Percentiles rank a stretch among this genome's conserved stretches.
Evolutionary conservation across 257 asterid genomes (phyloP).

Genomic region (Avicennia marina): DNA sequence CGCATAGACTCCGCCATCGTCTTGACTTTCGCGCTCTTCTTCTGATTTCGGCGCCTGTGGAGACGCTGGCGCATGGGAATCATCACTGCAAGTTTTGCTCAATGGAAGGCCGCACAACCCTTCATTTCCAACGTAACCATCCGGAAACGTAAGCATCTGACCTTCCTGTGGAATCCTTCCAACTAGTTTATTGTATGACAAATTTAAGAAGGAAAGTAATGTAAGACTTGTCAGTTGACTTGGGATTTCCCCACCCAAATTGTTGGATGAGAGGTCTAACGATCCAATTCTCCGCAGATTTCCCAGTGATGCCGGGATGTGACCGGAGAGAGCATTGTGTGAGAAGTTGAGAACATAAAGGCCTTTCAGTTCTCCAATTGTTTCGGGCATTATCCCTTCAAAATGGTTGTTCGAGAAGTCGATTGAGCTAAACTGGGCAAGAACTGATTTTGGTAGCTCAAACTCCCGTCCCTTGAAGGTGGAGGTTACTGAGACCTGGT

Average conservation of each 20-base stretch:
- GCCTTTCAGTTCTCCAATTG: slow-evolving; percentile 22
- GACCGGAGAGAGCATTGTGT: slow-evolving; percentile 31
- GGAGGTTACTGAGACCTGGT: slow-evolving; percentile 37
- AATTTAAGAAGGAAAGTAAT: slow-evolving; percentile 41
- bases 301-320: slow-evolving; percentile 31
- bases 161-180: slow-evolving; percentile 43
- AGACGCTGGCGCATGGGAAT: too few species aligned
- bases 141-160: slow-evolving; percentile 40
- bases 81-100: slow-evolving; percentile 22
- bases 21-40: too few species aligned
- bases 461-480: slow-evolving; percentile 33
- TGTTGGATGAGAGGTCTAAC: slow-evolving; percentile 39
- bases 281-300: slow-evolving; percentile 25
- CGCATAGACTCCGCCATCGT: slow-evolving; percentile 13
- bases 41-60: neutral
- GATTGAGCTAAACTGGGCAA: slow-evolving; percentile 27
- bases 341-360: slow-evolving; percentile 40
- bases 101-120: slow-evolving; percentile 49
- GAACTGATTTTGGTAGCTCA: slow-evolving; percentile 41
- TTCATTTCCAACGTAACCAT: slow-evolving; percentile 35
- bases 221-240: slow-evolving; percentile 30
- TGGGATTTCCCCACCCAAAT: slow-evolving; percentile 43
- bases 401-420: too few species aligned
- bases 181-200: slow-evolving; percentile 34
- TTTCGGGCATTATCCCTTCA: slow-evolving; percentile 35